Evolutionary conservation across 495 filamentous ascomycete genomes (phyloP), one percentile per base, ranked within the genome.

Genomic region (Cairneyella variabilis): DNA sequence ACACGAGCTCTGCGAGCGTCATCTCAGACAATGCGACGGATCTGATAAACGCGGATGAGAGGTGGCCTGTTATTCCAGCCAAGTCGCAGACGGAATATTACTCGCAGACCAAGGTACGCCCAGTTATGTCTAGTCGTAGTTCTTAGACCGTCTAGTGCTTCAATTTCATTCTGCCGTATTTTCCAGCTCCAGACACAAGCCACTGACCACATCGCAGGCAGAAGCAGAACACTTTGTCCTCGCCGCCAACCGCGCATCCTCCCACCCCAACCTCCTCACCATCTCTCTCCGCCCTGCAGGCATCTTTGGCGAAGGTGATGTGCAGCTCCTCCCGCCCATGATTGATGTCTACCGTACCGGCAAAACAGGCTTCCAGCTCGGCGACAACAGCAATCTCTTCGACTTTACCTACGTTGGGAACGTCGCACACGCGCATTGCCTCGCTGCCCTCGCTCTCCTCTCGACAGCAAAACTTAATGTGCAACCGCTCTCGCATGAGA

Each of bases 271-370:
- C 20, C 82, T 93, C 67, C 71, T 95, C 1, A 96, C 92, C 9
- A 72, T 77, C 64, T 78, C 91, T 34, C 77, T 97, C 66, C 88
- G 92, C 14, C 90, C 92, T 2, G 86, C 91, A 11, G 90, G 89
- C 43, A 95, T 97, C 65, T 88, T 91, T 60, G 92, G 91, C 63
- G 90, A 93, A 66, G 88, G 91, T 52, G 92, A 97, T 68, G 73
- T 78, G 48, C 84, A 88, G 65, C 57, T 79, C 3, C 68, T 85
- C 22, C 76, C 76, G 41, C 74, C 77, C 57, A 80, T 91, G 48
- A 70, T 91, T 44, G 72, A 82, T 25, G 83, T 86, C 28, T 78
- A 80, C 66, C 75, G 76, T 45, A 75, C 76, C 28, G 77, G 80
- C 43, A 82, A 86, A 52, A 86, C 85, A 27, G 81, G 79, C 55